These are phyloP conservation scores for Puccinia coronata DNA, from an alignment of 1,284 basidiomycete species.

Conservation along the genomic window DNA sequence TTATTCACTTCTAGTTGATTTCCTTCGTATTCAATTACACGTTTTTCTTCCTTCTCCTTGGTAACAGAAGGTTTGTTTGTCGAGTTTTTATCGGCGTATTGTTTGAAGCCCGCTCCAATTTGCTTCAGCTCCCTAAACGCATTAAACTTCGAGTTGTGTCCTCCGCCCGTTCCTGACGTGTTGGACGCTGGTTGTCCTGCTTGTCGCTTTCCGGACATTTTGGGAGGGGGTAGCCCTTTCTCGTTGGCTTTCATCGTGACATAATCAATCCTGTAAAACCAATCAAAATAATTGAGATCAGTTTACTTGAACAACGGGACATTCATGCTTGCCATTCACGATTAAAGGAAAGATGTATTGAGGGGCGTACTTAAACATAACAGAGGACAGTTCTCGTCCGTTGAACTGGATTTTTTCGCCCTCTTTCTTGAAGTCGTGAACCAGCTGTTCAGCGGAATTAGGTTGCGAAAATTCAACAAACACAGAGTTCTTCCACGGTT, in stretches of 20 bases:
- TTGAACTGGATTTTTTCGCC: constrained; percentile 30
- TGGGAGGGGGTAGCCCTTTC: constrained; percentile 41
- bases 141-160: constrained; percentile 40
- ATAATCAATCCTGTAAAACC: constrained; percentile 44
- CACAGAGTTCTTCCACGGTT: constrained; percentile 49
- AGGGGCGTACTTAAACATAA: constrained; percentile 48
- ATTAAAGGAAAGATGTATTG: neutral
- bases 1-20: constrained; percentile 35
- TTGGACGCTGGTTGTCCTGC: constrained; percentile 14
- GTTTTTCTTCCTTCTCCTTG: neutral
- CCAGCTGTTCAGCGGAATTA: constrained; percentile 37
- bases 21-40: constrained; percentile 37
- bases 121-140: constrained; percentile 42
- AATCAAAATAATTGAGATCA: neutral
- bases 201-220: constrained; percentile 30
- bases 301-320: neutral
- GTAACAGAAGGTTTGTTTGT: neutral
- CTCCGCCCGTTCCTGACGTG: constrained; percentile 2
- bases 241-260: constrained; percentile 49
- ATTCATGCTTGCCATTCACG: neutral
- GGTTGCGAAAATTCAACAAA: constrained; percentile 42
- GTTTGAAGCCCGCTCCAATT: constrained; percentile 20
- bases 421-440: constrained; percentile 38
- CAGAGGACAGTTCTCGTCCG: constrained; percentile 31
- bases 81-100: constrained; percentile 2